Percentiles rank a stretch among this genome's conserved stretches.
Evolutionary conservation across 1,284 basidiomycete genomes (phyloP).

Genomic region (Leccinum pachyderme): DNA sequence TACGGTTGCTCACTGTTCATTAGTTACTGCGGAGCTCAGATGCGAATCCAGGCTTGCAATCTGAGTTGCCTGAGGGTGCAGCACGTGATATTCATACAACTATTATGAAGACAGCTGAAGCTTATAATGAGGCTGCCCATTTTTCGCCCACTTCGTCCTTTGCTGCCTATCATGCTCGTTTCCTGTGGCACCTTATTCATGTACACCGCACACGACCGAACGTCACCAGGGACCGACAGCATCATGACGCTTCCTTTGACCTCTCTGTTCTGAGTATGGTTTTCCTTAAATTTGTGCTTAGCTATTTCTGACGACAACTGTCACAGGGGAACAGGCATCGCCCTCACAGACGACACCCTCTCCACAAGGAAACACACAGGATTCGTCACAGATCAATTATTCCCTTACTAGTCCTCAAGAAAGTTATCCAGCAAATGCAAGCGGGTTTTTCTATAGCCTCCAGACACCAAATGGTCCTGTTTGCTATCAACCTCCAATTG

Average conservation of each 20-base stretch:
- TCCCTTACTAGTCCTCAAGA: slow-evolving; percentile 20
- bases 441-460: slow-evolving; percentile 17
- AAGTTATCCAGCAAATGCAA: slow-evolving; percentile 16
- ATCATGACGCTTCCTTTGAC: slow-evolving; percentile 43
- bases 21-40: slow-evolving; percentile 66
- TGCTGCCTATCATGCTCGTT: slow-evolving; percentile 70
- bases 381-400: slow-evolving; percentile 20
- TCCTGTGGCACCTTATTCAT: slow-evolving; percentile 67
- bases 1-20: slow-evolving; percentile 9
- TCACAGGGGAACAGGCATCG: slow-evolving; percentile 23
- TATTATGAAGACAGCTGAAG: slow-evolving; percentile 68
- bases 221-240: slow-evolving; percentile 36
- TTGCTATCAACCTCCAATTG: slow-evolving; percentile 16
- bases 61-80: slow-evolving; percentile 54
- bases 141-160: slow-evolving; percentile 59
- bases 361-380: slow-evolving; percentile 18
- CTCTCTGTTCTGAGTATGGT: slow-evolving; percentile 46
- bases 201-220: slow-evolving; percentile 50
- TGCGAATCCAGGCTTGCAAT: slow-evolving; percentile 44
- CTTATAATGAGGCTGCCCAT: slow-evolving; percentile 66
- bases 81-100: slow-evolving; percentile 59
- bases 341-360: slow-evolving; percentile 27
- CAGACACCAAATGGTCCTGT: slow-evolving; percentile 16
- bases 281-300: background rate
- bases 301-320: slow-evolving; percentile 7